These are phyloP conservation scores for Mallotus japonicus DNA, from an alignment of 441 rosid genomes.

Conservation along the genomic window DNA sequence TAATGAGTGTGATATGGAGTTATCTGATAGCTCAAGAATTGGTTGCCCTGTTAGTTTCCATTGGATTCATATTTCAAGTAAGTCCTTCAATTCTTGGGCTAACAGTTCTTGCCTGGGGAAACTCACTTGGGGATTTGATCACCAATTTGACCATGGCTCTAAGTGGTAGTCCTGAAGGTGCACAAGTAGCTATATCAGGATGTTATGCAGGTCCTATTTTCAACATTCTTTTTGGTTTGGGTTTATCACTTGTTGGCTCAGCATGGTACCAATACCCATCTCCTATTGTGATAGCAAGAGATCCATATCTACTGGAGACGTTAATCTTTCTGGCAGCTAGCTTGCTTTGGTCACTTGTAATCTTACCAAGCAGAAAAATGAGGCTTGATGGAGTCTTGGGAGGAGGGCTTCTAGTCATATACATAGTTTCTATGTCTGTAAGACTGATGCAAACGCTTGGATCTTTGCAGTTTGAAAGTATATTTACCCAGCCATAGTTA, in stretches of 20 bases:
- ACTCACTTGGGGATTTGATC: constrained; percentile 75
- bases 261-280: constrained; percentile 57
- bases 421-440: constrained; percentile 48
- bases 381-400: constrained; percentile 64
- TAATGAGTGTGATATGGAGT: constrained; percentile 87
- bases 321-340: constrained; percentile 60
- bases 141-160: constrained; percentile 65
- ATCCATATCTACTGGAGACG: constrained; percentile 64
- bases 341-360: constrained; percentile 71
- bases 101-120: constrained; percentile 91
- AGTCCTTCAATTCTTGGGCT: constrained; percentile 72
- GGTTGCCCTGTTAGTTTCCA: constrained; percentile 66
- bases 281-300: constrained; percentile 42
- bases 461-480: constrained; percentile 15
- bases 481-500: not conserved
- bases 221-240: constrained; percentile 71
- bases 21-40: constrained; percentile 80
- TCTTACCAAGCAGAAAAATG: constrained; percentile 63
- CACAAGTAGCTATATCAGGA: constrained; percentile 76
- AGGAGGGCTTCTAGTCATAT: constrained; percentile 59
- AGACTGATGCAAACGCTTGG: constrained; percentile 60
- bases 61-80: constrained; percentile 57
- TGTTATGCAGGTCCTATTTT: constrained; percentile 88
- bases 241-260: constrained; percentile 57
- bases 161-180: constrained; percentile 63